Evolutionary conservation across 2,329 filamentous ascomycete genomes (phyloP), one percentile per base, ranked within the genome.

Genomic region (Fusarium pseudoanthophilum): DNA sequence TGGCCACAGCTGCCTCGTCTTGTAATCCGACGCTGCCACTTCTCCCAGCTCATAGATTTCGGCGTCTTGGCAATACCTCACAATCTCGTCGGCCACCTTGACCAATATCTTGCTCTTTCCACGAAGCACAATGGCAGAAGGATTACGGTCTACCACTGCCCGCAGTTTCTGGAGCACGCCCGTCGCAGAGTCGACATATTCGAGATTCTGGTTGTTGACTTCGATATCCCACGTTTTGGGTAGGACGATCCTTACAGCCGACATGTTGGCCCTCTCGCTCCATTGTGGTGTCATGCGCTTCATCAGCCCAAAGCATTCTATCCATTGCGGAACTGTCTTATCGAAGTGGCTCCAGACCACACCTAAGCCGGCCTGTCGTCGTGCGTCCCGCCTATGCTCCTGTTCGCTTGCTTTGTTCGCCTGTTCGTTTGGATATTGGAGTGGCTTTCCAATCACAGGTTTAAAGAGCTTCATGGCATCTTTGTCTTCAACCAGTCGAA

Each of bases 1-100:
- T 5, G 82, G 82, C 82, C 82, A 83, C 15, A 84, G 67, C 32
- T 79, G 81, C 63, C 79, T 79, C 43, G 76, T 77, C 71, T 78
- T 77, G 72, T 83, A 83, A 56, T 83, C 81, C 14, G 78, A 75
- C 8, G 78, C 75, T 2, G 76, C 75, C 18, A 83, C 80, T 21
- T 82, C 78, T 42, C 82, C 83, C n/a, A 84, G 79, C 65, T 78
- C 74, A 52, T 80, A 83, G 20, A 84, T 76, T 69, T 82, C 69
- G 16, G 81, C 78, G 24, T 80, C 78, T 28, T 73, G 68, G 62
- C 77, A 81, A 24, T 75, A 62, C 20, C 68, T 71, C 32, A 82
- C 76, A 52, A 83, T 74, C 61, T 82, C 81, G 37, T 82, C 79
- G 3, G 80, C 79, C 7, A 80, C 81, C 57, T 79, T 79, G 37